A percentile compares a stretch with the other conserved stretches of the same genome.
These are phyloP conservation scores for Phaeosphaeriaceae sp. DNA, from an alignment of 2,329 filamentous ascomycete species.

Conservation along the genomic window DNA sequence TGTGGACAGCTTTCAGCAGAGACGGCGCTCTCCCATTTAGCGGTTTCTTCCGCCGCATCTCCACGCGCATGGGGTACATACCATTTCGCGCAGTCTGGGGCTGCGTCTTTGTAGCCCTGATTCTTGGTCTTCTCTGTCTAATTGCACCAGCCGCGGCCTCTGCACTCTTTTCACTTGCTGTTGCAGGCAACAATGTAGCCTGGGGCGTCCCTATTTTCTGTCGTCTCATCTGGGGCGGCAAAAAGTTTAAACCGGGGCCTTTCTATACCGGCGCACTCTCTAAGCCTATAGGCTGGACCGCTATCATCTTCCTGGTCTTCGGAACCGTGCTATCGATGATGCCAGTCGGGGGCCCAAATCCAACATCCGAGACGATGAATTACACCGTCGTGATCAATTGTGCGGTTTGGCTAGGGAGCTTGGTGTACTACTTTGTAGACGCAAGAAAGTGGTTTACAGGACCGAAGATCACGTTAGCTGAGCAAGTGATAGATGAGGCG, in stretches of 20 bases:
- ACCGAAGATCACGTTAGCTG: not conserved
- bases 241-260: not conserved
- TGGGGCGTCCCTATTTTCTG: not conserved
- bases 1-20: not conserved
- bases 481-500: not conserved
- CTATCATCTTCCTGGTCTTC: not conserved
- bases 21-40: not conserved
- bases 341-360: not conserved
- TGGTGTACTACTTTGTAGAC: not conserved
- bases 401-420: not conserved
- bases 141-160: not conserved
- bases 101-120: not conserved
- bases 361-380: not conserved
- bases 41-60: not conserved
- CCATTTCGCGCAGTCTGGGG: not conserved
- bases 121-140: not conserved
- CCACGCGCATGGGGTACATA: not conserved
- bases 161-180: not conserved
- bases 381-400: not conserved
- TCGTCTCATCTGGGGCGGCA: not conserved
- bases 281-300: not conserved
- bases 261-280: not conserved
- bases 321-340: not conserved
- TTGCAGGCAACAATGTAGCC: not conserved
- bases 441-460: not conserved